Base-by-base conservation (phyloP, 352 stramenopile genomes). In the Phytophthora sansomeana region DNA sequence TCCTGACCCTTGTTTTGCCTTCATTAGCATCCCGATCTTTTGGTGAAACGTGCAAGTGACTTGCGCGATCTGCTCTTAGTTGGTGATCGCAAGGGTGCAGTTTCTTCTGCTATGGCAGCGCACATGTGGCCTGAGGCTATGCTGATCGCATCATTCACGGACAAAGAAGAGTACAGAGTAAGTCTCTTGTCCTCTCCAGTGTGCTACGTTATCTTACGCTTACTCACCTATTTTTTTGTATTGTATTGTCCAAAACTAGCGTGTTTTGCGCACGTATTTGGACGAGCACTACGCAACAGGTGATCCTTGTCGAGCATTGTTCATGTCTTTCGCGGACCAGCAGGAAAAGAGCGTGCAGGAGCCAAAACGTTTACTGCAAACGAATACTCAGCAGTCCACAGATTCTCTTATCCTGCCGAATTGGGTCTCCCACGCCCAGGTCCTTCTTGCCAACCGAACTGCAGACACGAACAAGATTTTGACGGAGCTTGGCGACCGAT, bases 81-180 rank as follows among this genome's bases (percentile, higher is more conserved):
- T 39, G 89, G 89, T 28, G 87, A 96, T 43, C 83, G 89, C 5
- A 92, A 91, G 69, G 78, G 65, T 7, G 85, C 89, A 3, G 81
- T 95, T 26, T 86, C 90, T 51, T 59, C 82, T n/a, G 85, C 89
- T n/a, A 91, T 93, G 33, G 67, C 78, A 28, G 79, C 85, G 10
- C 81, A 95, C 35, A 91, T 96, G 83, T 96, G 89, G 89, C 82
- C 89, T 0, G 85, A 96, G 68, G 89, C 89, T 2, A 94, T 96
- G 77, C 72, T 96, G 2, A 91, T 96, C 42, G 87, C 82, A 28
- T 94, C 85, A 6, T 93, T 93, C 63, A 93, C 86, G 1, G 86
- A 91, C 63, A 92, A 92, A 26, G 87, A 94, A 39, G 82, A 93
- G 59, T 96, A 95, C 74, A 93, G 85, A 70, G 81, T 84, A 56